A percentile compares a stretch with the other conserved stretches of the same genome.
These are phyloP conservation scores for Mycothermus thermophilus DNA, from an alignment of 495 filamentous ascomycete species.

Conservation along the genomic window DNA sequence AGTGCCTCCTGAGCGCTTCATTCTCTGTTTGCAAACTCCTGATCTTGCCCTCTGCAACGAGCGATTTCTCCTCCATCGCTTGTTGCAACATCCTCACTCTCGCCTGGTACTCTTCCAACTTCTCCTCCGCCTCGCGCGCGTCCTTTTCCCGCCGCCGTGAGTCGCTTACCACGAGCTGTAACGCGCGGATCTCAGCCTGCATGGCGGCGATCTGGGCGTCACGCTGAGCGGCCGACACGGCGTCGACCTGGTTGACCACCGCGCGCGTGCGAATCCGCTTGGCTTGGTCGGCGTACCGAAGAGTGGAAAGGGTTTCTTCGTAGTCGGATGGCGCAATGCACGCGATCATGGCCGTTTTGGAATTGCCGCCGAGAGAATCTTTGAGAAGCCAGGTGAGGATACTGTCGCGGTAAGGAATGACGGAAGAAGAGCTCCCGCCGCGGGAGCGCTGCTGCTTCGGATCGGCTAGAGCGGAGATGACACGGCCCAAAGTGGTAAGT, in stretches of 20 bases:
- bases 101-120: constrained; percentile 83
- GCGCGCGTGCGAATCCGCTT: constrained; percentile 95
- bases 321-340: constrained; percentile 93
- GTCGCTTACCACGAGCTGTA: constrained; percentile 63
- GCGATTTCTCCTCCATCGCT: constrained; percentile 80
- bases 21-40: constrained; percentile 74
- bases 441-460: constrained; percentile 40
- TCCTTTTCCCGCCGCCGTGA: constrained; percentile 35
- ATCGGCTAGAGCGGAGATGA: constrained; percentile 93
- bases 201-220: constrained; percentile 89
- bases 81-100: constrained; percentile 75
- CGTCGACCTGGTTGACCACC: constrained; percentile 78
- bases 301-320: constrained; percentile 89
- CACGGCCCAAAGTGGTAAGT: constrained; percentile 83
- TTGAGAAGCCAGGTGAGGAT: constrained; percentile 97
- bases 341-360: constrained; percentile 97
- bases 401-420: constrained; percentile 90
- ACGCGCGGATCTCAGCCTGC: constrained; percentile 74
- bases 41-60: constrained; percentile 86
- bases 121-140: constrained; percentile 46
- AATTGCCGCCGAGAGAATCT: constrained; percentile 87
- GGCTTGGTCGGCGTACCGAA: constrained; percentile 94
- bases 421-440: constrained; percentile 33
- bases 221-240: constrained; percentile 70
- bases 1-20: constrained; percentile 70